Base-by-base conservation (phyloP, 257 asterid species). In the Paraleonurus japonicus region DNA sequence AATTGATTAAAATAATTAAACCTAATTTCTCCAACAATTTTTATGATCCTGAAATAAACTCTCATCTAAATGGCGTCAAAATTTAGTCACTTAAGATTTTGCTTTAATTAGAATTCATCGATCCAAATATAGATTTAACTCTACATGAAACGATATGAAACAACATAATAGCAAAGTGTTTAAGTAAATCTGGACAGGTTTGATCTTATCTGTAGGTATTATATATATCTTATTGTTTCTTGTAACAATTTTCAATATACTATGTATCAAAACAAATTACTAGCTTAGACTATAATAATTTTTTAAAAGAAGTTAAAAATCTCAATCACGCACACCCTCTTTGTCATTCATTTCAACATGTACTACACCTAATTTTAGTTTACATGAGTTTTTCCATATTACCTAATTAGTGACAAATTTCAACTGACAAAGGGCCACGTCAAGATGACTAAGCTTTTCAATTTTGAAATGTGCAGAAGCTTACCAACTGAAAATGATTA, bases 361-460 rank as follows among this genome's bases (percentile, higher is more conserved):
- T 8, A 12, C 51, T 43, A 13, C 17, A 43, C 51, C 19, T 43
- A 43, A 43, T 43, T 39, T 43, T 13, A 12, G 2, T 35, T 7
- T 35, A 35, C 8, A 35, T 8, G 12, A 8, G 12, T 7, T 35
- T 35, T 35, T 12, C 17, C 50, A 41, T 12, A 41, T 41, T 16
- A 33, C 13, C 26, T 19, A 10, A 19, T 4, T 39, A 5, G 35
- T 64, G 23, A 20, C 35, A 13, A 41, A 12, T 43, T 41, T 15
- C 24, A 19, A 19, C 45, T 72, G 64, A 32, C 76, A 72, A 7
- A 9, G n/a, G n/a, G 8, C 75, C 63, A 76, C 76, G 73, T 70
- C 68, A 76, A 41, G 57, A 76, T 70, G 72, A 54, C 60, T 63
- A 12, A 41, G 57, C 23, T 50, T 19, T 16, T 19, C 57, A 47